phyloP scores from a whole-genome alignment of 23 red algal genomes.

The Gracilaria domingensis region DNA sequence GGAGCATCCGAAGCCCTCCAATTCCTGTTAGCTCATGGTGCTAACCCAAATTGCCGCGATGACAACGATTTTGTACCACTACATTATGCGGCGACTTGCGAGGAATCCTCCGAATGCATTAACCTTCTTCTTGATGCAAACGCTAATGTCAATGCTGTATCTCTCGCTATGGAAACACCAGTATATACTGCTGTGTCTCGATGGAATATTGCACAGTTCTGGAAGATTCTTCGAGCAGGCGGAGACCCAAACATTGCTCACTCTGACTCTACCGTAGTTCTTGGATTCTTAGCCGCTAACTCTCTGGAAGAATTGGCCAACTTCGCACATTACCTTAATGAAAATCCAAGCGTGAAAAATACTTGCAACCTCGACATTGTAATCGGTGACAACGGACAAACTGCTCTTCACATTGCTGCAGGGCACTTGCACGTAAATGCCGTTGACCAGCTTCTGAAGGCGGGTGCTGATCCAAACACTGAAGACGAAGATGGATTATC shows the following conservation, averaged over 20 bases:
- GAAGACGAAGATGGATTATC: conserved; percentile 37
- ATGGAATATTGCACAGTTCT: conserved; percentile 43
- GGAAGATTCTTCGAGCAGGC: conserved; percentile 27
- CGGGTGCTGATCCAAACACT: conserved; percentile 32
- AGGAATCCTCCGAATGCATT: conserved; percentile 25
- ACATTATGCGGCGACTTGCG: conserved; percentile 41
- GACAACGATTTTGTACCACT: conserved; percentile 29
- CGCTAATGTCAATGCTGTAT: conserved; percentile 10
- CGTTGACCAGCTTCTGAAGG: conserved; percentile 1
- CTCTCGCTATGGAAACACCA: conserved; percentile 32
- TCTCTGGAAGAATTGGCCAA: conserved; percentile 32
- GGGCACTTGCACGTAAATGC: not conserved
- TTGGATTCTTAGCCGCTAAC: conserved; percentile 50
- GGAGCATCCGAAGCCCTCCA: conserved; percentile 10
- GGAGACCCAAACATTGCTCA: conserved; percentile 40
- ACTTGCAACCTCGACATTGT: conserved; percentile 9
- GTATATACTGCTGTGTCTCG: conserved; percentile 48
- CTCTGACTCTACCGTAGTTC: conserved; percentile 27
- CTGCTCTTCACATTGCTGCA: conserved; percentile 48
- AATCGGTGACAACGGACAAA: conserved; percentile 36
- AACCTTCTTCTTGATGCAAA: conserved; percentile 13
- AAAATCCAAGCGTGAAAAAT: conserved; percentile 20
- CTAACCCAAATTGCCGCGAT: conserved; percentile 12
- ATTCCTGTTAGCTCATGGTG: conserved; percentile 28
- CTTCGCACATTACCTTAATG: conserved; percentile 9